Base-by-base conservation (phyloP, 768 basidiomycete species). In the Lactifluus pinguis region DNA sequence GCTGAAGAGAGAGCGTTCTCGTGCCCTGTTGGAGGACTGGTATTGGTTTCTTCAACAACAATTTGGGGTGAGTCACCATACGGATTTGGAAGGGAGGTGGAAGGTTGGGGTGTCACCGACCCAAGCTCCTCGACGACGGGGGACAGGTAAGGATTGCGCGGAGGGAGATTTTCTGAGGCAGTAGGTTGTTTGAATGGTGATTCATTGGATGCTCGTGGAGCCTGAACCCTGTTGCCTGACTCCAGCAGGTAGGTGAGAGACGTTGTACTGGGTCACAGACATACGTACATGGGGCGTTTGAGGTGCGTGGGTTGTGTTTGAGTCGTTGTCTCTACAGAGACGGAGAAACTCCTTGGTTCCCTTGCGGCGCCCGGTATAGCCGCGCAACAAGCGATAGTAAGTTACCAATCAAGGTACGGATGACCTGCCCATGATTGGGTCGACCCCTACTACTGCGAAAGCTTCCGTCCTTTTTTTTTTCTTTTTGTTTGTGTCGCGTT, bases 321-420 rank as follows among this genome's bases (percentile, higher is more conserved):
- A 21, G n/a, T 48, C 19, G 67, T 32, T 15, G 70, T 66, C 10
- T 71, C 72, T 15, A 71, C 71, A 38, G 76, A 76, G 63, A 75
- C 61, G 62, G 49, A 52, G 52, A 21, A 49, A 54, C 36, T 62
- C 62, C 50, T 52, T 59, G 14, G 59, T 49, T 29, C 49, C 56
- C 47, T 66, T 67, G 58, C 58, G 44, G 19, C 57, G 59, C 21
- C 47, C 39, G n/a, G 63, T 66, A 57, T 85, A 80, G 34, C 79
- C 75, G 59, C 80, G 76, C 67, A 86, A 81, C 87, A 87, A 89
- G 60, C 81, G 25, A 25, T 25, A 25, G 25, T 25, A 25, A 25
- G 25, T 25, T 25, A 25, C 25, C 25, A 25, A 25, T 25, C 25
- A 25, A 25, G 25, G 25, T 25, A 25, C 25, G 25, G 25, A 25